Base-by-base conservation (phyloP, 768 basidiomycete species). In the Phaeotremella skinneri region DNA sequence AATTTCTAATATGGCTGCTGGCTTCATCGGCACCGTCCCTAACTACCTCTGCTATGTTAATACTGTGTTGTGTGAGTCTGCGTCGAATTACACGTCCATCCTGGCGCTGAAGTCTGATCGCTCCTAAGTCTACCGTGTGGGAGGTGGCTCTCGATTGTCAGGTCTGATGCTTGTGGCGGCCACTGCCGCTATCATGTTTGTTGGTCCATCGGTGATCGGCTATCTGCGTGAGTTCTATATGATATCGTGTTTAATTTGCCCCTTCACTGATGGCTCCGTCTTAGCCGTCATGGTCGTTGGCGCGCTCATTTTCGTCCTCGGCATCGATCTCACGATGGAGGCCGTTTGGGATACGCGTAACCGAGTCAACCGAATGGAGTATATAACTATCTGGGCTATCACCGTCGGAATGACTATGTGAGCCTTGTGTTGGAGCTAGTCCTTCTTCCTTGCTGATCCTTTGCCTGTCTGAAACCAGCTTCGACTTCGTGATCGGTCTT, bases 311-410 rank as follows among this genome's bases (percentile, higher is more conserved):
- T 93, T 91, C 65, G 91, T 96, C 7, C 82, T 98, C 31, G 96
- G 93, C 0, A 83, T 97, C 51, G 94, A 98, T 65, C 84, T 99
- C 37, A 85, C 91, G 39, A 94, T 93, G 69, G 94, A 97, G 76
- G 93, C 96, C 0, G 74, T 97, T 7, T 98, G 93, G 93, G 94
- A 99, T 78, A 93, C 93, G 9, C 80, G 90, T 47, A 83, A 89
- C 77, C 85, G 92, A 16, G 90, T 90, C 21, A 91, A 85, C 81
- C 80, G 82, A 82, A 88, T 75, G 61, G 83, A 79, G 47, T 79
- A 79, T 55, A 63, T 75, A 52, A 80, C 79, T 3, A 79, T 80
- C 51, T 79, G 77, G 70, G 69, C 67, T 41, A 74, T 80, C 59
- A 70, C 79, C 16, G 80, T 93, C 25, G 87, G 85, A 58, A 98